Base-by-base conservation (phyloP, 805 yeast species). In the Dipodascus albidus region DNA sequence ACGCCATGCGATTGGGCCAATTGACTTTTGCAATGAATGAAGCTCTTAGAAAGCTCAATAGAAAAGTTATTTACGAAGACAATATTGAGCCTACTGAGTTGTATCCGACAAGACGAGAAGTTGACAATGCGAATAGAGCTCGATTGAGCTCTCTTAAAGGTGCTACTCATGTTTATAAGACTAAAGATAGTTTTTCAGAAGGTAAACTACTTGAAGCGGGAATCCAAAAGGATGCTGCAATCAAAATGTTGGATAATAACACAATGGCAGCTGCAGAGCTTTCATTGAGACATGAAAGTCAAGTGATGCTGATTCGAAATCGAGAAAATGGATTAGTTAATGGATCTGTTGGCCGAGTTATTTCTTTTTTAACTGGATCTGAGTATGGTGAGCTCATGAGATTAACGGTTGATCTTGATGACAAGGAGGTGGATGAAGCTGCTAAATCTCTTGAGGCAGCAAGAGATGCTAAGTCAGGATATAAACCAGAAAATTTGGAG, bases 51-150 rank as follows among this genome's bases (percentile, higher is more conserved):
- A 64, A 67, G 8, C 72, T 91, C 14, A 70, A 75, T 17, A 74
- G 96, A 57, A 70, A 73, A 0, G 63, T 69, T 8, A 53, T 54
- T 0, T 85, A 84, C 59, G 71, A 72, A 1, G 97, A 89, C 67
- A 95, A 91, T 0, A 79, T 93, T 11, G 82, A 75, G 53, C 96
- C 99, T 1, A 87, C 98, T 0, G 96, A 89, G 65, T 70, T 93
- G 38, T 93, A 80, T 60, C 86, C 97, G 0, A 85, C 95, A 0
- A 75, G 96, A 59, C 69, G 73, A 22, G 96, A 89, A 64, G 99
- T 93, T 4, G 88, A 84, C 50, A 56, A 66, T 9, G 89, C 97
- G 0, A 93, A 93, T 63, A 63, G 65, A 19, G 65, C 67, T 57
- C 74, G 83, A 55, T 68, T 86, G 62, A 62, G 62, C 0, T 63